These are phyloP conservation scores for Cladosporium sp. DNA, from an alignment of 2,329 filamentous ascomycete genomes.

Conservation along the genomic window DNA sequence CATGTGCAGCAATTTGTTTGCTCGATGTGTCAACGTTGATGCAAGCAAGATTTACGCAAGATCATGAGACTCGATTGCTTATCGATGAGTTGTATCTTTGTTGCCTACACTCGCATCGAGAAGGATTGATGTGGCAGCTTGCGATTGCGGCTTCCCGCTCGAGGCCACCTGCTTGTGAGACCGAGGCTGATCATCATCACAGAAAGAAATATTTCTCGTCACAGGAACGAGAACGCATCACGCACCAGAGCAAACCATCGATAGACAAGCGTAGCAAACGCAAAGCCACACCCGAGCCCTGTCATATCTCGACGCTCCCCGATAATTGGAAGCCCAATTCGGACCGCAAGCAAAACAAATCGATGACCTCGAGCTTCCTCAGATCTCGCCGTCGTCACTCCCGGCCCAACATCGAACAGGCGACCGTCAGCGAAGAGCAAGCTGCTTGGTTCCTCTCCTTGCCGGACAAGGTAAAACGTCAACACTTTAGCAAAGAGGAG, in stretches of 20 bases:
- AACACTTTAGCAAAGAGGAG: slow-evolving; percentile 66
- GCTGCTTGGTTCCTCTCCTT: slow-evolving; percentile 58
- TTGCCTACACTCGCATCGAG: no score
- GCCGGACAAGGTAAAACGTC: slow-evolving; percentile 65
- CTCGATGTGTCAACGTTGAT: slow-evolving; percentile 5
- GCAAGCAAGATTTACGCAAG: background rate
- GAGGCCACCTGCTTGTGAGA: no score
- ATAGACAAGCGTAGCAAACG: slow-evolving; percentile 16
- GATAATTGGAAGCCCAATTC: slow-evolving; percentile 11
- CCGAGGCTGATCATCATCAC: slow-evolving; percentile 16
- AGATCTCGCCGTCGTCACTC: slow-evolving; percentile 5
- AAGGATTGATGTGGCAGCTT: no score
- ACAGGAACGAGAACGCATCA: slow-evolving; percentile 62
- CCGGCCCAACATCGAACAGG: slow-evolving; percentile 28
- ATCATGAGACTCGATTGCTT: no score
- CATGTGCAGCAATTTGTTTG: slow-evolving; percentile 6
- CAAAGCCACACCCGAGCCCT: slow-evolving; percentile 12
- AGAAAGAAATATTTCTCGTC: slow-evolving; percentile 66
- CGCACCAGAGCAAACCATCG: slow-evolving; percentile 39
- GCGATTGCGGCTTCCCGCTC: no score
- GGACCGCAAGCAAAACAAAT: slow-evolving; percentile 14
- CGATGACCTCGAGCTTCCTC: slow-evolving; percentile 22
- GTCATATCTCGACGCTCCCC: slow-evolving; percentile 10
- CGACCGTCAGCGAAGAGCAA: slow-evolving; percentile 21
- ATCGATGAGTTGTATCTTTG: no score